Evolutionary conservation across 75 land plant genomes (phyloP).

Genomic region (Isoetes taiwanensis): DNA sequence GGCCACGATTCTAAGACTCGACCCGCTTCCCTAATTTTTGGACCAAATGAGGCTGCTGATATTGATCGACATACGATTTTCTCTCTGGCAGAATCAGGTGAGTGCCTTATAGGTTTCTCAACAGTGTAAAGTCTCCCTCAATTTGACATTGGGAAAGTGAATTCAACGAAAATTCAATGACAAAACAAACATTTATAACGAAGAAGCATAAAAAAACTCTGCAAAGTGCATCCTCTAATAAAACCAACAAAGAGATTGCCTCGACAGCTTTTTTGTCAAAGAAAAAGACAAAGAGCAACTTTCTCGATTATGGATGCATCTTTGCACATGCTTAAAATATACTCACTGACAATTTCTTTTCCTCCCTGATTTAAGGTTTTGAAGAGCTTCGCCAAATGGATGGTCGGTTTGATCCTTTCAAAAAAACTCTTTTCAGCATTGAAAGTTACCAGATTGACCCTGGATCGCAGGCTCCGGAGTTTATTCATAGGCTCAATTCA

Average conservation of each 20-base stretch:
- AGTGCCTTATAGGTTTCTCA: too few species aligned
- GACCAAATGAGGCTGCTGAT: constrained; percentile 68
- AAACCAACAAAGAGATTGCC: not conserved
- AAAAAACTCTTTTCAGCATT: constrained; percentile 47
- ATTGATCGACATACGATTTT: constrained; percentile 49
- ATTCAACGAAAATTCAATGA: not conserved
- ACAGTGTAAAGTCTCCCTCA: not conserved
- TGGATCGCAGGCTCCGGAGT: constrained; percentile 44
- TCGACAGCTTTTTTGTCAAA: not conserved
- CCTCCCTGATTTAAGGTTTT: constrained; percentile 33
- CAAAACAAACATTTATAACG: not conserved
- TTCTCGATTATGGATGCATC: not conserved
- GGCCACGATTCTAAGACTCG: constrained; percentile 24
- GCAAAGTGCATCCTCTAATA: not conserved
- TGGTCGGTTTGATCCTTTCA: constrained; percentile 36
- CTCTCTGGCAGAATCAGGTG: constrained; percentile 48
- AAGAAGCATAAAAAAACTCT: not conserved
- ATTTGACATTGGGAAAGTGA: not conserved
- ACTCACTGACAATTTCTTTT: not conserved
- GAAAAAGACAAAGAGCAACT: not conserved
- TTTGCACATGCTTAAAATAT: not conserved
- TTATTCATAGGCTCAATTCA: constrained; percentile 42
- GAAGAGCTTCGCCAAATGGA: constrained; percentile 35
- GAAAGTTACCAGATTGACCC: constrained; percentile 54
- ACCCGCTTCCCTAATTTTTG: constrained; percentile 73